Base-by-base conservation (phyloP, 148 eudicot genomes). In the Fagopyrum homotropicum region DNA sequence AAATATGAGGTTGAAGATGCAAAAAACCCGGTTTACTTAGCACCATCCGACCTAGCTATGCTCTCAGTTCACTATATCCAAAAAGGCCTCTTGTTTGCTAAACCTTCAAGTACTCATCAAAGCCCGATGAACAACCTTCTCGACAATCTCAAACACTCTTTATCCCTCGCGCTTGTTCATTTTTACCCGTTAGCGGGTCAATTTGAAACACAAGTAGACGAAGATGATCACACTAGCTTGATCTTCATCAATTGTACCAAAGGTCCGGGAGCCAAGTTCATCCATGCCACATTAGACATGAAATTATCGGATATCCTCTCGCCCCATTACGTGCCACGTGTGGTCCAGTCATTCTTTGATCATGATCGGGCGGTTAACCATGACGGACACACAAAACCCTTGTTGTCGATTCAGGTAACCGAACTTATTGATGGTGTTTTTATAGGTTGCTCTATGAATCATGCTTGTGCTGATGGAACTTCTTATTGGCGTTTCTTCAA, bases 401-500 rank as follows among this genome's bases (percentile, higher is more conserved):
- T 82, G 22, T 7, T 82, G 68, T 72, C 81, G 0, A 40, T 82
- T 30, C 81, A 82, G 49, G 84, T 82, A 4, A 82, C 84, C 29
- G 81, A 82, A 57, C 76, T 81, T 10, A 14, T 78, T 11, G 84
- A 78, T 30, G 84, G 84, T 14, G 17, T 77, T 40, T 77, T 77
- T 66, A 71, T 77, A 9, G 79, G 79, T 1, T 70, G 74, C 45
- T 70, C 81, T 9, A 71, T 81, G 78, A 78, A 77, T 51, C 84
- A 81, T 75, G 59, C 35, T 1, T 22, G 76, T 43, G 84, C 66
- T 0, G 87, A 84, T 47, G 87, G 82, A 0, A 48, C 80, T 3
- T 77, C 87, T 4, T 82, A 56, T 30, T 84, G 84, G 82, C 64
- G 72, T 19, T 82, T 84, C 70, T 79, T 81, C 66, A 77, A 77